Base-by-base conservation (phyloP, 495 filamentous ascomycete genomes). In the Aspergillus homomorphus region DNA sequence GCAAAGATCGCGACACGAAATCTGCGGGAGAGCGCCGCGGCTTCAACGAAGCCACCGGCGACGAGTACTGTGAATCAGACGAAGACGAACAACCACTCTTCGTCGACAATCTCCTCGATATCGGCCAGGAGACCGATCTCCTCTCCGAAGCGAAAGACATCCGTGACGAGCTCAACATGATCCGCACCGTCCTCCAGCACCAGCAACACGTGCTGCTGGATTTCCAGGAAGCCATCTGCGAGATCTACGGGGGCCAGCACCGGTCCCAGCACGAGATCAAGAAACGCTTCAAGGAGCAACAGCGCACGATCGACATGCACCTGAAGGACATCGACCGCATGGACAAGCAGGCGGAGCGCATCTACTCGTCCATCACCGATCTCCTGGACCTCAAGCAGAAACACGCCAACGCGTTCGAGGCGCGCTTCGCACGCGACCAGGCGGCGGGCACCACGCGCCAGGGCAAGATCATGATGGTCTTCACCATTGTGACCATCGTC, bases 391-490 rank as follows among this genome's bases (percentile, higher is more conserved):
- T 83, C 8, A 82, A 82, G 54, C 79, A 90, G 60, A 90, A 89
- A 71, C 84, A 89, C 48, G 85, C 86, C 52, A 89, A 88, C 69
- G 84, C 83, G 4, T 82, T 87, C 41, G 87, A 90, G 60, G 87
- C 87, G 2, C 77, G 86, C 10, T 88, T 87, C 61, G 83, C 87
- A 0, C 77, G 87, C 23, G 84, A 88, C 49, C 85, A 89, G 61
- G 85, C 86, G 1, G 77, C 82, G 1, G 83, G 81, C 2, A 87
- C 86, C 0, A 82, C 82, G 0, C 72, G 80, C n/a, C 87, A 90
- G 63, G 79, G 81, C n/a, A 84, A 88, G 61, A 88, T 85, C 4
- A 84, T 89, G 57, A 85, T 91, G 79, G 81, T 90, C 8, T 90
- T 90, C 60, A 91, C 87, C 6, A 84, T 89, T 58, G 86, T 88